Percentiles rank a stretch among this genome's conserved stretches.
Conservation (phyloP, 2,329 filamentous ascomycete species). For the Coniochaeta ligniaria region DNA sequence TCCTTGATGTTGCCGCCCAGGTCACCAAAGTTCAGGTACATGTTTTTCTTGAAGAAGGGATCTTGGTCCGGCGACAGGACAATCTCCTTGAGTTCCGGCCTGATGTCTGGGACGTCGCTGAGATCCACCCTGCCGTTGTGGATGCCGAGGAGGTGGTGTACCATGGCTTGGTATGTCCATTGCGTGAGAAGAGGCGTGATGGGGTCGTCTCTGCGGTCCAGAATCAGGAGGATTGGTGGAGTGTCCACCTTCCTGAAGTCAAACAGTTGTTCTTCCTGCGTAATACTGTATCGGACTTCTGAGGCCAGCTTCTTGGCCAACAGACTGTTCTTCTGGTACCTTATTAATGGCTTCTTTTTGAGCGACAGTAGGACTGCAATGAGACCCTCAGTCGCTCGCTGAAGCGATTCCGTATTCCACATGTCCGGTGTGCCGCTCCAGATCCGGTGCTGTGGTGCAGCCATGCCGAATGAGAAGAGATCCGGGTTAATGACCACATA, state of each 20-base stretch:
- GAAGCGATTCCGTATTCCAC: constrained; percentile 86
- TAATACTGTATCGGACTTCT: constrained; percentile 86
- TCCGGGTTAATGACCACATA: constrained; percentile 94
- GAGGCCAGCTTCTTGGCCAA: constrained; percentile 88
- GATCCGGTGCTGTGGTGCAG: constrained; percentile 65
- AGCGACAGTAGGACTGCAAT: constrained; percentile 78
- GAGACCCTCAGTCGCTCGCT: constrained; percentile 79
- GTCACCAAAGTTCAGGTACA: constrained; percentile 97
- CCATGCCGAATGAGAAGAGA: constrained; percentile 73
- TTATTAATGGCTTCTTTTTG: constrained; percentile 94
- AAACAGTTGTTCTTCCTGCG: constrained; percentile 93
- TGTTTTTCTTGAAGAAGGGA: constrained; percentile 98
- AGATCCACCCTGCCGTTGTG: constrained; percentile 91
- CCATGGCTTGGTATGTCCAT: constrained; percentile 99
- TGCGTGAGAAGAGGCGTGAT: constrained; percentile 91
- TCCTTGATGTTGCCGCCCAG: constrained; percentile 95
- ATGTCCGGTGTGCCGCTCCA: constrained; percentile 77
- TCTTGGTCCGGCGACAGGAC: constrained; percentile 95
- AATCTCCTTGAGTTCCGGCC: constrained; percentile 85
- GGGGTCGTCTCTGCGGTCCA: constrained; percentile 90
- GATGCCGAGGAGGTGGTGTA: constrained; percentile 91
- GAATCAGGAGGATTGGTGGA: constrained; percentile 80
- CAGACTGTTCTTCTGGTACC: constrained; percentile 86
- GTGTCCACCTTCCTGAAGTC: constrained; percentile 95
- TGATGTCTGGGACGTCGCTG: constrained; percentile 72